These are phyloP conservation scores for Backusella morwellensis DNA, from an alignment of 192 early-diverging fungal genomes.

Conservation along the genomic window DNA sequence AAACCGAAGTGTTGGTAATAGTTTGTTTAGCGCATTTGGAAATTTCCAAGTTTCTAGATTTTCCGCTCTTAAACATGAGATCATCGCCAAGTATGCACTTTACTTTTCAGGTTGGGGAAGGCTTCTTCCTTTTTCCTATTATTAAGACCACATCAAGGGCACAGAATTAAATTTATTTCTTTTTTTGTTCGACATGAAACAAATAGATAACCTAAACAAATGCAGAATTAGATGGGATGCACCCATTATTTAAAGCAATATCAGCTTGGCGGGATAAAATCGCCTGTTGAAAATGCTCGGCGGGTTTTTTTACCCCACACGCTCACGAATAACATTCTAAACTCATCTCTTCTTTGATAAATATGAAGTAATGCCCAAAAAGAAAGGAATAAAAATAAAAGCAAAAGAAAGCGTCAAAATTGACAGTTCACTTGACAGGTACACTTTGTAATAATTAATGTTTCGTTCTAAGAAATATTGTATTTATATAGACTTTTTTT, in stretches of 20 bases:
- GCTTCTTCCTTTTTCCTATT: not conserved
- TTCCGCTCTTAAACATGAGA: not conserved
- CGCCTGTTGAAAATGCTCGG: not conserved
- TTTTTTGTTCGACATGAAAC: not conserved
- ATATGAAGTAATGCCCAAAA: not conserved
- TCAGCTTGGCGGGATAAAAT: constrained; percentile 1
- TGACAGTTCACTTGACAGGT: not conserved
- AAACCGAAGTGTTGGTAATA: not conserved
- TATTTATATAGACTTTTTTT: not conserved
- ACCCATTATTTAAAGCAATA: not conserved
- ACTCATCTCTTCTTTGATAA: not conserved
- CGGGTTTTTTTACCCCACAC: not conserved
- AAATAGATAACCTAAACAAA: not conserved
- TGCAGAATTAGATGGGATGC: not conserved
- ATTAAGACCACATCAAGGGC: not conserved
- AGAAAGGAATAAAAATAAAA: not conserved
- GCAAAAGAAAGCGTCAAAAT: not conserved
- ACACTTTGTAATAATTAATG: not conserved
- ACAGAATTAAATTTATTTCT: not conserved
- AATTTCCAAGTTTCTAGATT: not conserved
- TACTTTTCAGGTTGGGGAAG: not conserved
- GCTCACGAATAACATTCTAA: not conserved
- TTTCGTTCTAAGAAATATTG: not conserved
- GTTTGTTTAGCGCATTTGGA: not conserved
- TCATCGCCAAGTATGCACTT: not conserved